Evolutionary conservation across 2,329 filamentous ascomycete genomes (phyloP), one percentile per base, ranked within the genome.

Genomic region (Aspergillus sergii): DNA sequence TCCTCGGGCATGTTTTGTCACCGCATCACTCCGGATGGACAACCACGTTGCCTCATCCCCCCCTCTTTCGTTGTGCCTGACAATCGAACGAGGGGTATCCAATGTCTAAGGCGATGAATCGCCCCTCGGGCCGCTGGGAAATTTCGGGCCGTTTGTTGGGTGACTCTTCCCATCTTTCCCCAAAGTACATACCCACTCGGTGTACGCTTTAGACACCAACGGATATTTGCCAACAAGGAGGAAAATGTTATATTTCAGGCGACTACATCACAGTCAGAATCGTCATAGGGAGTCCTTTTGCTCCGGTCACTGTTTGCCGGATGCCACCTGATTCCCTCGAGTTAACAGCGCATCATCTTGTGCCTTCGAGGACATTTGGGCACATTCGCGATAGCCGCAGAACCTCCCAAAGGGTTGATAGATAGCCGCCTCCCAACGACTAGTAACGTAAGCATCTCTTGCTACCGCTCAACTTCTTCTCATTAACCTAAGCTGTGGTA

Each of bases 351-450:
- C 28, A 34, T 51, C 28, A 11, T 11, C 4, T 3, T 51, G n/a
- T 48, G 11, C 43, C 43, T 14, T 30, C 11, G 45, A 28, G 6
- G 19, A 28, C 28, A n/a, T 51, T 32, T n/a, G 8, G 48, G 48
- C 26, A 86, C 87, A 71, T 89, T 87, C 0, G 87, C 89, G 65
- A 89, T 89, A 12, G 28, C 30, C 26, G 41, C 87, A 76, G 69
- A 89, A 89, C 28, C 86, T 78, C 46, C 87, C 77, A 73, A 89
- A 88, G 75, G 89, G 86, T 57, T 87, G 80, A 83, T 87, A 89
- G 57, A 89, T 89, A 51, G 10, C 19, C 16, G 67, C 89, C 86
- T 75, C 89, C 86, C 68, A 89, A 89, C 1, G 85, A 85, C 65
- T 82, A 81, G 64, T 87, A 84, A 43, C 86, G 76, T 46, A 81